Base-by-base conservation (phyloP, 257 asterid genomes). In the Penstemon newberryi region DNA sequence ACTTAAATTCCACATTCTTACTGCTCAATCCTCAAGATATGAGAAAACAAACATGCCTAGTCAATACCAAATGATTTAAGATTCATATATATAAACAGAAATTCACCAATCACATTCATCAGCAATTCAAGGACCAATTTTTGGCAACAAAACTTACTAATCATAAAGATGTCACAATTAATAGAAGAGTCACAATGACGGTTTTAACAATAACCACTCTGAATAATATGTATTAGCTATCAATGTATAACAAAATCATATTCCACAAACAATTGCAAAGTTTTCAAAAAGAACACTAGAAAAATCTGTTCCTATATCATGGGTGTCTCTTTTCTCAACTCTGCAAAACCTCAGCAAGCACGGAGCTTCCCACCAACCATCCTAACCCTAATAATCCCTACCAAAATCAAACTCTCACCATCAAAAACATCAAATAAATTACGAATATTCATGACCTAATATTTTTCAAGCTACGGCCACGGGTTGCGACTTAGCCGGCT, bases 391-490 rank as follows among this genome's bases (percentile, higher is more conserved):
- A 55, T 10, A 25, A 25, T 43, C 53, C 67, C 7, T 39, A 9
- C 5, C 15, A 57, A n/a, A 63, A 65, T 49, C 60, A 12, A 52
- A 74, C 39, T 66, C 55, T 49, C 60, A 13, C 59, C n/a, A 46
- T 3, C 39, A 53, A 44, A 15, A 63, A 70, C 57, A 58, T 44
- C 5, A 58, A 56, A 37, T 6, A 5, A 61, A 6, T 38, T 8
- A 56, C 25, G 45, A 72, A 44, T 46, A 65, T 3, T 67, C 1
- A 70, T n/a, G 52, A 73, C 55, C 76, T 75, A 46, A 36, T 51
- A 8, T 7, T 8, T 60, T 70, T 87, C 87, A 92, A 75, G 96
- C 92, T 6, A 90, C 98, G 56, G 95, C 84, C 42, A 89, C 70
- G 1, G 95, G 86, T 73, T 81, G 91, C 56, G 75, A 78, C 82